These are phyloP conservation scores for Phytophthora macrochlamydospora DNA, from an alignment of 352 stramenopile species.

Conservation along the genomic window DNA sequence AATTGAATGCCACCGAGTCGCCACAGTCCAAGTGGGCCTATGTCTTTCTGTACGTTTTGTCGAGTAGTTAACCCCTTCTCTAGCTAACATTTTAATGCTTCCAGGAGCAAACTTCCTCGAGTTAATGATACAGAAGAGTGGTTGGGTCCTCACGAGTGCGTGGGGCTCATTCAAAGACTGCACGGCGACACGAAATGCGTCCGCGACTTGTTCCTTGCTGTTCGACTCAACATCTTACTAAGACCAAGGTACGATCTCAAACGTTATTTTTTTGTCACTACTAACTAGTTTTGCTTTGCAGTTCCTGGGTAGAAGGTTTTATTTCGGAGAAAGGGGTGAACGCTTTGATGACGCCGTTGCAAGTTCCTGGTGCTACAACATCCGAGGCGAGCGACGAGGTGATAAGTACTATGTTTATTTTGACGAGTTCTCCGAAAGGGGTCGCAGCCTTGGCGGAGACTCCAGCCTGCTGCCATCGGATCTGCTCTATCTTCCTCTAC, in stretches of 20 bases:
- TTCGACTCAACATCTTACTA: conserved; percentile 70
- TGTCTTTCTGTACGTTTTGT: conserved; percentile 57
- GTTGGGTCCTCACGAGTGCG: conserved; percentile 54
- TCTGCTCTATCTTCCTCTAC: conserved; percentile 35
- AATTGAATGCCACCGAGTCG: conserved; percentile 51
- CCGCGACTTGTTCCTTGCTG: conserved; percentile 59
- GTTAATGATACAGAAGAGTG: conserved; percentile 49
- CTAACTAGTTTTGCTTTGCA: conserved; percentile 11
- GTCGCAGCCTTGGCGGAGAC: conserved; percentile 37
- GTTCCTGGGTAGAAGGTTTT: conserved; percentile 64
- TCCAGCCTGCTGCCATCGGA: conserved; percentile 33
- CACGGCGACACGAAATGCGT: conserved; percentile 40
- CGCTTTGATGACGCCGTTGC: conserved; percentile 44
- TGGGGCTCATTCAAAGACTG: conserved; percentile 48
- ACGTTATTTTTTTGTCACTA: conserved; percentile 5
- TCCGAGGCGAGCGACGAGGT: conserved; percentile 41
- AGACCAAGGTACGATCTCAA: conserved; percentile 37
- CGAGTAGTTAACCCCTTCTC: background rate
- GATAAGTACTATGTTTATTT: conserved; percentile 53
- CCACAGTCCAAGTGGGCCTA: conserved; percentile 76
- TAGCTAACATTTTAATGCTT: background rate
- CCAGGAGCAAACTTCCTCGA: conserved; percentile 48
- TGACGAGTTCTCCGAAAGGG: conserved; percentile 41
- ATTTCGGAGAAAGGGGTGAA: conserved; percentile 46
- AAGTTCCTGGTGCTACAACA: conserved; percentile 26